Evolutionary conservation across 108 stramenopile genomes (phyloP), one percentile per base, ranked within the genome.

Genomic region (Nitzschia sp.): DNA sequence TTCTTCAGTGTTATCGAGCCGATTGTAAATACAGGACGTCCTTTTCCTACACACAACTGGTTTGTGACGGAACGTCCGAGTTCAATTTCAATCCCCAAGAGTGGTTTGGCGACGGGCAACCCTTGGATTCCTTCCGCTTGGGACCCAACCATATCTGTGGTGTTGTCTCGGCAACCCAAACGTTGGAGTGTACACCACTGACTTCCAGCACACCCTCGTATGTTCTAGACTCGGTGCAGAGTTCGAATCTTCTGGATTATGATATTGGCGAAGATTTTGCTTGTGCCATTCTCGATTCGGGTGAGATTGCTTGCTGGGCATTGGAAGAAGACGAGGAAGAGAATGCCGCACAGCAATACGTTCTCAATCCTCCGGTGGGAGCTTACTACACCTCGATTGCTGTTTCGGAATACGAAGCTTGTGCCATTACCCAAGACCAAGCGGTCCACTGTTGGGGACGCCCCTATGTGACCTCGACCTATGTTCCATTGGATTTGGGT

Each of bases 361-460:
- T 62, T 10, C 43, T 62, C 42, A 6, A 17, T 44, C 61, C 61
- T 15, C 61, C 61, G 11, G 38, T 2, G 0, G 61, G 61, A 14
- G 22, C 15, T 8, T 62, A 62, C 24, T 62, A 62, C 43, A n/a
- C 8, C 2, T 41, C 61, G 14, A 62, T 62, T 62, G 61, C 61
- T 21, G 61, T 42, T 5, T 40, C 61, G 0, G 21, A 20, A 10
- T 46, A 62, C 43, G 61, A 62, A 46, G 61, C 61, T 6, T 62
- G 61, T 24, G 61, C 61, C 42, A 62, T 62, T 24, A 62, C 61
- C n/a, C 43, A 40, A 21, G 61, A 62, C 17, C 42, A 24, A 10
- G 22, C 40, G n/a, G 61, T 62, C 43, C 61, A 62, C 24, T 62
- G 61, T 46, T 62, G 61, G 61, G 61, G 61, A 12, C 41, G 61